Conservation (phyloP, 805 yeast species). For the Saturnispora ahearnii region DNA sequence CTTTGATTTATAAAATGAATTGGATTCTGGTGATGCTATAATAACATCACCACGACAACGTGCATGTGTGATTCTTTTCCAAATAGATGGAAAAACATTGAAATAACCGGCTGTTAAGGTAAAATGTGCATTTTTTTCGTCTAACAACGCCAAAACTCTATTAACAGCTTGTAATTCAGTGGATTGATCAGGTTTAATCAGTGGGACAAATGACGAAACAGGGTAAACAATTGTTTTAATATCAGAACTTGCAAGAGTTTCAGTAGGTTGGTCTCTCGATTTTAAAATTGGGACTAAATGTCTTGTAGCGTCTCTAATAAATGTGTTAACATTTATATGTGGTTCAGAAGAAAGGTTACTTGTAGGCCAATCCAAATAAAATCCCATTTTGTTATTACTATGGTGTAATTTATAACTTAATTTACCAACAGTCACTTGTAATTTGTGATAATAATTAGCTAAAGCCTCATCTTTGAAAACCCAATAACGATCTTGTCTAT, state of each 20-base stretch:
- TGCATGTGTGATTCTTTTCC: slow-evolving; percentile 45
- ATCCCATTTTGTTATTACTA: slow-evolving; percentile 34
- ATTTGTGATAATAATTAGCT: slow-evolving; percentile 63
- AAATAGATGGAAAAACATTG: slow-evolving; percentile 75
- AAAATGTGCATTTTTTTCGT: slow-evolving; percentile 56
- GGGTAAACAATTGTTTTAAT: slow-evolving; percentile 71
- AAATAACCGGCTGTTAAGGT: slow-evolving; percentile 94
- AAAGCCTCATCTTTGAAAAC: slow-evolving; percentile 49
- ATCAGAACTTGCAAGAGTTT: slow-evolving; percentile 9
- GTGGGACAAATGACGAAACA: slow-evolving; percentile 82
- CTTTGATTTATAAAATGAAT: slow-evolving; percentile 78
- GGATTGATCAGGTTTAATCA: slow-evolving; percentile 56
- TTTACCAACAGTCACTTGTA: slow-evolving; percentile 59
- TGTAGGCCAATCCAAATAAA: slow-evolving; percentile 64
- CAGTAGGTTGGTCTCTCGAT: slow-evolving; percentile 19
- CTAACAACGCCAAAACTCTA: slow-evolving; percentile 47
- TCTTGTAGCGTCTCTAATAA: slow-evolving; percentile 46
- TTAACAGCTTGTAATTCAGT: slow-evolving; percentile 75
- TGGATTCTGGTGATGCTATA: slow-evolving; percentile 90
- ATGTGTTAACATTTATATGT: slow-evolving; percentile 39
- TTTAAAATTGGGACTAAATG: slow-evolving; percentile 52
- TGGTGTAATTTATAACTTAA: slow-evolving; percentile 60
- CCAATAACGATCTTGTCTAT: slow-evolving; percentile 91
- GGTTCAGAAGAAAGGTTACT: slow-evolving; percentile 65
- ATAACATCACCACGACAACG: slow-evolving; percentile 61